phyloP scores from a whole-genome alignment of 2,329 filamentous ascomycete species.

The Pseudocercospora vitis region DNA sequence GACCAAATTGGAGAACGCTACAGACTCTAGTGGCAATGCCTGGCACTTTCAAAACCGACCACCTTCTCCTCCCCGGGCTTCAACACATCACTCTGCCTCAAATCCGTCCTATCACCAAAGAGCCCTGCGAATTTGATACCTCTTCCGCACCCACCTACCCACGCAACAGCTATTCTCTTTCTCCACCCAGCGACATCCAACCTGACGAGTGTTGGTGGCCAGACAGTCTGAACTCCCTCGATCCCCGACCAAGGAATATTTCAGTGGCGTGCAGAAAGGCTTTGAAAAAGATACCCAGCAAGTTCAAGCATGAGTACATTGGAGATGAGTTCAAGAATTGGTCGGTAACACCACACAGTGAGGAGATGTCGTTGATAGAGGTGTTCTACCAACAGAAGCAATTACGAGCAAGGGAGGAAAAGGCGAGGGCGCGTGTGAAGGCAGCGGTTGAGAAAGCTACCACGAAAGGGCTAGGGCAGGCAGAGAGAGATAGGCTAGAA shows the following conservation, averaged over 20 bases:
- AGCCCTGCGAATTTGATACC: not conserved
- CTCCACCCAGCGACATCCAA: not conserved
- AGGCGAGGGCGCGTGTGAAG: not conserved
- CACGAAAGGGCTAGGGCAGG: not conserved
- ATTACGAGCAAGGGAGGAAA: not conserved
- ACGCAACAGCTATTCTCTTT: constrained; percentile 1
- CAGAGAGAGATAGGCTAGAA: not conserved
- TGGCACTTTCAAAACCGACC: no score
- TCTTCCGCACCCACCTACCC: not conserved
- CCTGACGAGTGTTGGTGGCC: not conserved
- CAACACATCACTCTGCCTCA: no score
- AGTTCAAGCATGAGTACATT: not conserved
- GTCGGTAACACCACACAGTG: no score
- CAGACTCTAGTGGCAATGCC: no score
- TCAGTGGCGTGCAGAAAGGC: not conserved
- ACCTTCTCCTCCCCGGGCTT: no score
- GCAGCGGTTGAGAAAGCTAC: not conserved
- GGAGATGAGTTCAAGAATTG: no score
- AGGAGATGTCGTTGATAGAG: not conserved
- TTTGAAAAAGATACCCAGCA: not conserved
- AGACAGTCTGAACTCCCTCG: not conserved
- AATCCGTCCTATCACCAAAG: not conserved
- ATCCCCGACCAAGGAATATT: not conserved
- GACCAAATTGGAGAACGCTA: no score
- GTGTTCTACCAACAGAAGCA: not conserved